Percentiles rank a stretch among this genome's conserved stretches.
phyloP scores from a whole-genome alignment of 73 alveolate species.

The Paramecium sexaurelia region DNA sequence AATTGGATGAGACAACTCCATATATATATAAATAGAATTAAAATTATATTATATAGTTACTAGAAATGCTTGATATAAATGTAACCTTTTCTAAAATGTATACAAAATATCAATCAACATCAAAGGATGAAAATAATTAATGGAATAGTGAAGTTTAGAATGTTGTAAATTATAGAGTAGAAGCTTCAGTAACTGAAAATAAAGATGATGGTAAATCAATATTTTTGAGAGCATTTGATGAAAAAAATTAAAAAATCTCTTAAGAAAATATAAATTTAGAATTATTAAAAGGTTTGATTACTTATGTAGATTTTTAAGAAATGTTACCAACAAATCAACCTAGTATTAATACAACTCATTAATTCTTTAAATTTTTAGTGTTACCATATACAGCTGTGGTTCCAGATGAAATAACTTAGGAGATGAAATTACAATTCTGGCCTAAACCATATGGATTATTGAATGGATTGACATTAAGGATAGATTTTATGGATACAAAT shows the following conservation, averaged over 20 bases:
- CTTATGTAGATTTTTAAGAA: conserved; percentile 37
- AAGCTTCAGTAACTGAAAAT: background rate
- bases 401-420: background rate
- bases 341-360: conserved; percentile 10
- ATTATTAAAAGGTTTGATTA: background rate
- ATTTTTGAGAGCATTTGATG: background rate
- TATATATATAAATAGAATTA: background rate
- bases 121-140: background rate
- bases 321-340: conserved; percentile 56
- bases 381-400: conserved; percentile 41
- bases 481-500: conserved; percentile 18
- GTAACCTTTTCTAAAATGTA: background rate
- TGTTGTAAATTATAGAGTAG: background rate
- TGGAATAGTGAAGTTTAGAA: conserved; percentile 2
- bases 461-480: background rate
- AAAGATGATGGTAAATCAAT: conserved; percentile 17
- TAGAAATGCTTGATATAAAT: background rate
- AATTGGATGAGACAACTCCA: background rate
- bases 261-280: background rate
- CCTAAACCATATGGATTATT: conserved; percentile 54
- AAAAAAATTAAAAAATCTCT: background rate
- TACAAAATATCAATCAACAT: background rate
- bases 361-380: conserved; percentile 12
- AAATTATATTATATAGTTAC: background rate
- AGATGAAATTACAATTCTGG: conserved; percentile 1